Evolutionary conservation across 768 basidiomycete species (phyloP).

Genomic region (Candolleomyces eurysporus): DNA sequence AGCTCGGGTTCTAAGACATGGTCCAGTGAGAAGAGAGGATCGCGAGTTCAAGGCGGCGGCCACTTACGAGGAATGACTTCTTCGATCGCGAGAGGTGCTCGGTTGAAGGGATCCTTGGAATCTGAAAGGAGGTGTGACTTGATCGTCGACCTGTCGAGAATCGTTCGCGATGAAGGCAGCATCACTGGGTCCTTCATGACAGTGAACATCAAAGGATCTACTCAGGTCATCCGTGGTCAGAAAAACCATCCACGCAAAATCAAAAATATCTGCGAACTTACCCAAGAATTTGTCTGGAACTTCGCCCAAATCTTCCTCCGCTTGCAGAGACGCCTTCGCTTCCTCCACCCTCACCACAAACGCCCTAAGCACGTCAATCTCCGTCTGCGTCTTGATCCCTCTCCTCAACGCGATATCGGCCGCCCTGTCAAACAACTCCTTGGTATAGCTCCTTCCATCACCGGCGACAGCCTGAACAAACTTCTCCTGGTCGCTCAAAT

Average conservation of each 20-base stretch:
- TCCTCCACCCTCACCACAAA: constrained; percentile 87
- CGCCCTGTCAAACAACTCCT: constrained; percentile 79
- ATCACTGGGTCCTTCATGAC: constrained; percentile 95
- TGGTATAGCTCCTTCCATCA: constrained; percentile 92
- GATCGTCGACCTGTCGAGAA: constrained; percentile 89
- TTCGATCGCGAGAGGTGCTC: constrained; percentile 73
- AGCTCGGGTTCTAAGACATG: constrained; percentile 56
- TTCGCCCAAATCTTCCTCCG: constrained; percentile 90
- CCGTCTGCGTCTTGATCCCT: constrained; percentile 69
- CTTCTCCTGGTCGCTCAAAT: constrained; percentile 73
- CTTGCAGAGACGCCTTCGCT: constrained; percentile 73
- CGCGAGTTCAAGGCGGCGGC: constrained; percentile 21
- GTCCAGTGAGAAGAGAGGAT: not conserved
- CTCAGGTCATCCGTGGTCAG: not conserved
- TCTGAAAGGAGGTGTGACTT: constrained; percentile 93
- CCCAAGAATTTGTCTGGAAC: constrained; percentile 95
- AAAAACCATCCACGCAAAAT: constrained; percentile 9
- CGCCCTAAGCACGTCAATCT: constrained; percentile 64
- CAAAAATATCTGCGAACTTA: constrained; percentile 31
- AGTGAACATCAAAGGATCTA: constrained; percentile 64
- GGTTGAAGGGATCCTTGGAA: constrained; percentile 93
- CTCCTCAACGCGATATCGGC: constrained; percentile 61
- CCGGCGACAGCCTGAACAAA: constrained; percentile 87
- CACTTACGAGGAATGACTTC: constrained; percentile 70
- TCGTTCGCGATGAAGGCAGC: constrained; percentile 75